These are phyloP conservation scores for Acer negundo DNA, from an alignment of 345 rosid genomes.

Conservation along the genomic window DNA sequence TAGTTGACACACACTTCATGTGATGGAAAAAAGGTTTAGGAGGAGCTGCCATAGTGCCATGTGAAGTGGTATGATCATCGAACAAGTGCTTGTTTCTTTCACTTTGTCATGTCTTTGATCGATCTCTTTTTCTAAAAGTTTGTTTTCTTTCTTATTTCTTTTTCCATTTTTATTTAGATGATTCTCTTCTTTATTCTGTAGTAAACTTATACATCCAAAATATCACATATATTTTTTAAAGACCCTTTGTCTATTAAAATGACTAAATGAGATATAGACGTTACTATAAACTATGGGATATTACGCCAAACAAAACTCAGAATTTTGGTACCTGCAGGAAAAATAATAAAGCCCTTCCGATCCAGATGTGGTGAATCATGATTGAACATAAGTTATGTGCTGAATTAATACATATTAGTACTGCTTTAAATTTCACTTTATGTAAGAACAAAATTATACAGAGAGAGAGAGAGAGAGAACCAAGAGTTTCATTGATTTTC, in stretches of 20 bases:
- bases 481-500: neutral
- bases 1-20: conserved; percentile 12
- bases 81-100: conserved; percentile 33
- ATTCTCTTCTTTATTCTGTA: conserved; percentile 4
- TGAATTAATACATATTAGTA: too few species aligned
- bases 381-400: too few species aligned
- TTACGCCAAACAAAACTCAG: too few species aligned
- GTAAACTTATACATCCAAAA: conserved; percentile 5
- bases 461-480: too few species aligned
- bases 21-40: conserved; percentile 14
- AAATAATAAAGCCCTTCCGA: too few species aligned
- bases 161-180: neutral
- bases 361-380: too few species aligned
- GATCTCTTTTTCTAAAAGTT: neutral
- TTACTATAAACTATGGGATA: too few species aligned
- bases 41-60: conserved; percentile 6
- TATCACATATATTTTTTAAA: neutral
- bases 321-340: too few species aligned
- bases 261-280: too few species aligned
- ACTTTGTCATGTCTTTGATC: neutral
- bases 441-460: too few species aligned
- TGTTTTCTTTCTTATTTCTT: neutral
- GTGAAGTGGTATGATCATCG: conserved; percentile 12
- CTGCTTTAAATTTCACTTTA: too few species aligned
- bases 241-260: too few species aligned